Evolutionary conservation across 2,329 filamentous ascomycete species (phyloP).

Genomic region (Aschersonia sp.): DNA sequence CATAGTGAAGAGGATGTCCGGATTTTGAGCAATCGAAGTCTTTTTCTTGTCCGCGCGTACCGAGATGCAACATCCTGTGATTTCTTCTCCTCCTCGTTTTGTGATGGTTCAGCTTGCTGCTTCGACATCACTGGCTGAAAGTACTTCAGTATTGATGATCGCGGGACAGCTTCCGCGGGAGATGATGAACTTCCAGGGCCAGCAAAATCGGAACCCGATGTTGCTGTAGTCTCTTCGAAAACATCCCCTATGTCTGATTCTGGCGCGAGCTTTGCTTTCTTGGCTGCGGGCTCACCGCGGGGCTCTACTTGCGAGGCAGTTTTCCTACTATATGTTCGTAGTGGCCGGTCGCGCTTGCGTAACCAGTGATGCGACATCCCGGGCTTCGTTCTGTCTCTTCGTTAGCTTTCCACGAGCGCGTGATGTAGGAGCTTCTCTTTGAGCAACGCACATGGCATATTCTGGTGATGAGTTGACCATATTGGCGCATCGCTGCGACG

Average conservation of each 20-base stretch:
- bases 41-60: conserved; percentile 6
- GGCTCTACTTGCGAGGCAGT: conserved; percentile 10
- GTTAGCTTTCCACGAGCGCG: not conserved
- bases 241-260: not conserved
- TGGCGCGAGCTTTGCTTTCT: conserved; percentile 10
- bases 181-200: not conserved
- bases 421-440: not conserved
- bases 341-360: conserved; percentile 17
- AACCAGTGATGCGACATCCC: conserved; percentile 9
- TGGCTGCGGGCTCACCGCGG: conserved; percentile 11
- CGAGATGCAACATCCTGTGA: too few species aligned
- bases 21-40: conserved; percentile 15
- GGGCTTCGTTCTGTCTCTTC: conserved; percentile 15
- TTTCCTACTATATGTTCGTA: conserved; percentile 26
- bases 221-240: too few species aligned
- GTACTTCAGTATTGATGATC: conserved; percentile 24
- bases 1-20: conserved; percentile 8
- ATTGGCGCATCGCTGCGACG: not conserved
- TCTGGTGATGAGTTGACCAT: conserved; percentile 11
- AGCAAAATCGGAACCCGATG: not conserved
- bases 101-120: conserved; percentile 1
- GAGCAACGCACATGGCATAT: conserved; percentile 12
- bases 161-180: not conserved
- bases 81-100: not conserved
- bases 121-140: conserved; percentile 19